These are phyloP conservation scores for Beauveria asiatica DNA, from an alignment of 2,329 filamentous ascomycete species.

Conservation along the genomic window DNA sequence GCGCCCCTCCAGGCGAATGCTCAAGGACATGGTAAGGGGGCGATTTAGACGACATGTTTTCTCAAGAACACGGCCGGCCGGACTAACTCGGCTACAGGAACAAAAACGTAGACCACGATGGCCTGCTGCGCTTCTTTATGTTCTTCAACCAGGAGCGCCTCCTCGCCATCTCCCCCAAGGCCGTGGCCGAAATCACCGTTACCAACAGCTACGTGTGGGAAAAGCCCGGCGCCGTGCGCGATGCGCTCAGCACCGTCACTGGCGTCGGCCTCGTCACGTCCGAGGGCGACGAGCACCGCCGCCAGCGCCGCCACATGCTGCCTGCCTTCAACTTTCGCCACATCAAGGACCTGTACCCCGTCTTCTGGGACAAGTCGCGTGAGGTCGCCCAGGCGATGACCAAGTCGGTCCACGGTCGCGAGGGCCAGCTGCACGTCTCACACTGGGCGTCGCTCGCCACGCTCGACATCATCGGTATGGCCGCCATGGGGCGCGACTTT, in stretches of 20 bases:
- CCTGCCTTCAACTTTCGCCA: slow-evolving; percentile 83
- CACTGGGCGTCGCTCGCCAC: slow-evolving; percentile 60
- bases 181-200: slow-evolving; percentile 60
- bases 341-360: slow-evolving; percentile 73
- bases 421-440: slow-evolving; percentile 45
- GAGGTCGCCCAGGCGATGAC: slow-evolving; percentile 59
- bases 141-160: slow-evolving; percentile 55
- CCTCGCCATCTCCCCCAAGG: slow-evolving; percentile 53
- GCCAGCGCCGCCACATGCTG: slow-evolving; percentile 68
- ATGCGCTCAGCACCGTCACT: slow-evolving; percentile 53
- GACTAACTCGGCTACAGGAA: slow-evolving; percentile 41
- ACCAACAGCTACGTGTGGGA: slow-evolving; percentile 61
- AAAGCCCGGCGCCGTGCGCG: slow-evolving; percentile 49
- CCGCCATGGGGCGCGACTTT: slow-evolving; percentile 65
- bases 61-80: slow-evolving; percentile 7
- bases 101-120: slow-evolving; percentile 54
- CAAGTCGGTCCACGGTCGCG: slow-evolving; percentile 21
- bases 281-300: slow-evolving; percentile 85
- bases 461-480: slow-evolving; percentile 66
- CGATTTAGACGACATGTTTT: too few species aligned
- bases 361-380: slow-evolving; percentile 72
- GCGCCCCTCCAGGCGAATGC: slow-evolving; percentile 33
- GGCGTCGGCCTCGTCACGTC: slow-evolving; percentile 68
- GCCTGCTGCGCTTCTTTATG: slow-evolving; percentile 58
- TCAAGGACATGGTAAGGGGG: slow-evolving; percentile 37